Evolutionary conservation across 257 asterid species (phyloP).

Genomic region (Forsythia viridissima): DNA sequence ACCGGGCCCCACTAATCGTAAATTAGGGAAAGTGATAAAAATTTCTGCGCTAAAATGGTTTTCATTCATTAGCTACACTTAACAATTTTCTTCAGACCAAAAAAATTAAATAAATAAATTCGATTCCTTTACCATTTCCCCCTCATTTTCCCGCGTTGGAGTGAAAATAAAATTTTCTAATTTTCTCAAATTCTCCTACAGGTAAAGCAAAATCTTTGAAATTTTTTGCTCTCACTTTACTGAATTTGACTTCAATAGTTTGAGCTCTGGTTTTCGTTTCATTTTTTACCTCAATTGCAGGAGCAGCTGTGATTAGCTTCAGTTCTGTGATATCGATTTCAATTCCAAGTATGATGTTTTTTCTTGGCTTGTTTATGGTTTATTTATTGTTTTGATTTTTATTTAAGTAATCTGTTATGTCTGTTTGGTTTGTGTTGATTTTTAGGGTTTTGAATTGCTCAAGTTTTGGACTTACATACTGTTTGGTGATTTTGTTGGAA

Average conservation of each 20-base stretch:
- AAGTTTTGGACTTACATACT: slow-evolving; percentile 15
- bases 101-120: slow-evolving; percentile 14
- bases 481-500: slow-evolving; percentile 18
- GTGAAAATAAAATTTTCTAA: slow-evolving; percentile 48
- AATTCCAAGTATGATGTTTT: slow-evolving; percentile 30
- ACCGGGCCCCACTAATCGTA: slow-evolving; percentile 30
- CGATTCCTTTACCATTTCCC: background rate
- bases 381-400: background rate
- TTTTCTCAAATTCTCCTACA: slow-evolving; percentile 16
- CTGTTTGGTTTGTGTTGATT: slow-evolving; percentile 5
- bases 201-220: slow-evolving; percentile 19
- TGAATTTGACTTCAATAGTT: slow-evolving; percentile 2
- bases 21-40: slow-evolving; percentile 38
- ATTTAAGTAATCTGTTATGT: slow-evolving; percentile 5
- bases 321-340: slow-evolving; percentile 18
- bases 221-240: slow-evolving; percentile 12
- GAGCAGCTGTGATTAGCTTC: slow-evolving; percentile 19
- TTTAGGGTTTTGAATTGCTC: slow-evolving; percentile 51
- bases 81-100: slow-evolving; percentile 29
- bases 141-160: slow-evolving; percentile 41
- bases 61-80: slow-evolving; percentile 15
- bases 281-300: background rate
- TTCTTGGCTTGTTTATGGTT: slow-evolving; percentile 12
- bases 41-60: slow-evolving; percentile 16
- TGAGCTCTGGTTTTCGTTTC: background rate